phyloP scores from a whole-genome alignment of 495 filamentous ascomycete species.

The Neurospora sp. region DNA sequence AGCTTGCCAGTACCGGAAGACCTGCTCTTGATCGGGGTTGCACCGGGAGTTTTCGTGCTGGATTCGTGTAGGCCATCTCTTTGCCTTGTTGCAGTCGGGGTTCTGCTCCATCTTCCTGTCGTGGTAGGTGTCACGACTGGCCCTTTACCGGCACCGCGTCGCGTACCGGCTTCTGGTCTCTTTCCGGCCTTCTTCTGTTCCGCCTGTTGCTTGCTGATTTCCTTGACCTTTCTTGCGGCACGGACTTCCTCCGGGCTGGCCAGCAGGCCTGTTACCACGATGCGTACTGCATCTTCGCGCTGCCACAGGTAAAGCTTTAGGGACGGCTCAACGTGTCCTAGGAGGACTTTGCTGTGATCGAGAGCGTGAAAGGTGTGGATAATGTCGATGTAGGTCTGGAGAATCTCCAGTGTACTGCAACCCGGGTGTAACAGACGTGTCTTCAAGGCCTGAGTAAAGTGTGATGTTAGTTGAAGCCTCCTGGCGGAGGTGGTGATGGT shows the following conservation, averaged over 20 bases:
- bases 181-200: background rate
- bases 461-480: slow-evolving; percentile 54
- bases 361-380: slow-evolving; percentile 84
- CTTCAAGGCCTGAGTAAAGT: slow-evolving; percentile 58
- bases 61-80: background rate
- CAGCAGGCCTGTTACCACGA: slow-evolving; percentile 78
- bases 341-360: slow-evolving; percentile 81
- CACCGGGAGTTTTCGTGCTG: background rate
- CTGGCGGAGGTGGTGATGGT: slow-evolving; percentile 45
- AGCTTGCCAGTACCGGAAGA: slow-evolving; percentile 31
- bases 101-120: background rate
- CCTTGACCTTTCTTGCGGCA: slow-evolving; percentile 24
- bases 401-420: slow-evolving; percentile 77
- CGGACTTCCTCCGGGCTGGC: slow-evolving; percentile 47
- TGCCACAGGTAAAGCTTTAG: slow-evolving; percentile 81
- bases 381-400: slow-evolving; percentile 83
- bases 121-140: slow-evolving; percentile 10
- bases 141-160: background rate
- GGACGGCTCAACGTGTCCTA: slow-evolving; percentile 73
- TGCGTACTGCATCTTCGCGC: slow-evolving; percentile 85
- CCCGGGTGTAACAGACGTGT: slow-evolving; percentile 78
- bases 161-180: background rate
- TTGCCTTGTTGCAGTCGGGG: background rate
- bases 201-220: slow-evolving; percentile 14
- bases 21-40: background rate